Evolutionary conservation across 2,329 filamentous ascomycete species (phyloP).

Genomic region (Aphanocladium album): DNA sequence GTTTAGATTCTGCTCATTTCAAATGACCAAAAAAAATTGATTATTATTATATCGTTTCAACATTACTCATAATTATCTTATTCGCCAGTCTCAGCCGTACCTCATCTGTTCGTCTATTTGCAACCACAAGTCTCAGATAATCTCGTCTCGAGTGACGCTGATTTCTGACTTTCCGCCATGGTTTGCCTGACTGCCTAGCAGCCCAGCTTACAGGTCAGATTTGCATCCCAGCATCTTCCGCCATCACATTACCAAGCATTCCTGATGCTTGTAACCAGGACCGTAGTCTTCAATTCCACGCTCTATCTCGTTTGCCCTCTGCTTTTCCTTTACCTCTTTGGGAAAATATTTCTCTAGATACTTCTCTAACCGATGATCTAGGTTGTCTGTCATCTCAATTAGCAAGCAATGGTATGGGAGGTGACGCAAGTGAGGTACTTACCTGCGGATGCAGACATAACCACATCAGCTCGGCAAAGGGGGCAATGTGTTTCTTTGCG

Average conservation of each 20-base stretch:
- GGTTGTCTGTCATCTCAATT: conserved; percentile 45
- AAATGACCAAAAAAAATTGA: not conserved
- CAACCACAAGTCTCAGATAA: not conserved
- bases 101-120: not conserved
- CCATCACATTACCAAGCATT: conserved; percentile 56
- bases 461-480: conserved; percentile 66
- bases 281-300: conserved; percentile 70
- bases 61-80: not conserved
- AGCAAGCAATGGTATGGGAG: not conserved
- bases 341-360: conserved; percentile 75
- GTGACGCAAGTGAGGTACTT: conserved; percentile 24
- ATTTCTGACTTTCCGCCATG: no score
- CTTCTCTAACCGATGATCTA: conserved; percentile 62
- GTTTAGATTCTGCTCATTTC: not conserved
- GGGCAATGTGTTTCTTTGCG: conserved; percentile 66
- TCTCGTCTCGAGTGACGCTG: not conserved
- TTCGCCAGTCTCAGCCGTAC: not conserved
- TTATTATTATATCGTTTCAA: not conserved
- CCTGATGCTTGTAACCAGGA: conserved; percentile 53
- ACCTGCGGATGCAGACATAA: conserved; percentile 65
- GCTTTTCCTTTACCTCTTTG: conserved; percentile 61
- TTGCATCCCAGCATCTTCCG: not conserved
- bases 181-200: not conserved
- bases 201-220: not conserved
- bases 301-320: conserved; percentile 67